Percentiles rank a stretch among this genome's conserved stretches.
Conservation (phyloP, 2,329 filamentous ascomycete species). For the Pezicula neosporulosa region DNA sequence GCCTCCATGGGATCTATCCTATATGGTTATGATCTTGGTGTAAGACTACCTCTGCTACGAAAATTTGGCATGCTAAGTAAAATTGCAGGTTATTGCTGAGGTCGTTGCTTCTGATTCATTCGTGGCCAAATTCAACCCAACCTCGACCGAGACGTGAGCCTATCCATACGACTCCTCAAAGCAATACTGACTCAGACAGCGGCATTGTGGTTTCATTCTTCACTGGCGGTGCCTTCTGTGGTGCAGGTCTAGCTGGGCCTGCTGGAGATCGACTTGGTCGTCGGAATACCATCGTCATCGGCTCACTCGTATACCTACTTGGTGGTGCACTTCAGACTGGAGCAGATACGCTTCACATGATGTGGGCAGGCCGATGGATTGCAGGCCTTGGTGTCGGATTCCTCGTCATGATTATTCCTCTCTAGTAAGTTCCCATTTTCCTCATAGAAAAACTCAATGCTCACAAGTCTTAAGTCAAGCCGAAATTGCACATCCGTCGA, state of each 20-base stretch:
- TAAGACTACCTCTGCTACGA: constrained; percentile 35
- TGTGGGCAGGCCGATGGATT: constrained; percentile 68
- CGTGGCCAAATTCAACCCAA: constrained; percentile 32
- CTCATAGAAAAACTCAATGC: too few species aligned
- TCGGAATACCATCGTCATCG: constrained; percentile 67
- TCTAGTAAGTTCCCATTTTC: constrained; percentile 44
- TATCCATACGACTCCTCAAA: neutral
- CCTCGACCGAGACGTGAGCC: constrained; percentile 23
- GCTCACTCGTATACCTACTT: constrained; percentile 67
- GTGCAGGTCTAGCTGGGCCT: constrained; percentile 50
- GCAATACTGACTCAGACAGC: constrained; percentile 28
- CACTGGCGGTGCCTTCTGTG: constrained; percentile 55
- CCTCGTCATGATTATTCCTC: constrained; percentile 41
- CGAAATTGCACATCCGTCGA: constrained; percentile 74
- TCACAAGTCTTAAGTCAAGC: constrained; percentile 45
- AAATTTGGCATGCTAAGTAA: constrained; percentile 20
- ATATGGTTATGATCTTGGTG: constrained; percentile 53
- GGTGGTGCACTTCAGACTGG: constrained; percentile 73
- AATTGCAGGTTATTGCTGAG: constrained; percentile 20
- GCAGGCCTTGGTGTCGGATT: constrained; percentile 59
- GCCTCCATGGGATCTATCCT: constrained; percentile 53
- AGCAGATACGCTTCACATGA: constrained; percentile 52
- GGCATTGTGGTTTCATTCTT: constrained; percentile 76
- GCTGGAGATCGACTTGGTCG: constrained; percentile 63
- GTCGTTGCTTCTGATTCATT: constrained; percentile 45